Percentiles rank a stretch among this genome's conserved stretches.
Conservation (phyloP, 2,329 filamentous ascomycete species). For the Alternaria infectoria region DNA sequence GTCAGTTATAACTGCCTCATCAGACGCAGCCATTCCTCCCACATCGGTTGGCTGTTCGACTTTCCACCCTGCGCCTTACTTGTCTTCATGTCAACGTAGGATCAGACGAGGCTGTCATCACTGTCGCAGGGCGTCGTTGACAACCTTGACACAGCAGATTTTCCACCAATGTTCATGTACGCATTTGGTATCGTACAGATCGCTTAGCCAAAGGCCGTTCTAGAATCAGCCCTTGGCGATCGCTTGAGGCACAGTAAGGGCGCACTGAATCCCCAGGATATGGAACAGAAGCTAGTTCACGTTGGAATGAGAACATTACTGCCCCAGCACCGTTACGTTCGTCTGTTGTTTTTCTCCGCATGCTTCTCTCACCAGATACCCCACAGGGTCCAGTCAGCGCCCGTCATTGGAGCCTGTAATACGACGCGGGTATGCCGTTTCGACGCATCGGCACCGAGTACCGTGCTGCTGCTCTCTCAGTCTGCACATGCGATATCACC, state of each 20-base stretch:
- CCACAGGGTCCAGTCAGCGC: background rate
- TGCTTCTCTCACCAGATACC: too few species aligned
- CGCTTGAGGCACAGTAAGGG: background rate
- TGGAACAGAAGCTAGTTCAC: too few species aligned
- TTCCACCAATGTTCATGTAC: background rate
- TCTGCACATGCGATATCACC: too few species aligned
- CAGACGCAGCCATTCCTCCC: background rate
- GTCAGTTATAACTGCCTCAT: background rate
- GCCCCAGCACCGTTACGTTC: too few species aligned
- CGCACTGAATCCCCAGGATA: too few species aligned
- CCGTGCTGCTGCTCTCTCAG: too few species aligned
- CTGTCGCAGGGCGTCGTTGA: background rate
- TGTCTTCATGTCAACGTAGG: background rate
- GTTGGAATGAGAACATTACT: too few species aligned
- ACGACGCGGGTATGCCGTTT: too few species aligned
- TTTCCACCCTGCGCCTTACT: background rate
- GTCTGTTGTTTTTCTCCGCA: too few species aligned
- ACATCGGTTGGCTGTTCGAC: background rate
- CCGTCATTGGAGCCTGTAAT: background rate
- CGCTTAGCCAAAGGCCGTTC: background rate
- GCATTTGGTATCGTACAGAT: accelerated
- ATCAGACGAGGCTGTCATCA: background rate
- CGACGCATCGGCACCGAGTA: too few species aligned
- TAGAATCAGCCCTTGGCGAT: background rate
- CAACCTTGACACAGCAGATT: background rate